phyloP scores from a whole-genome alignment of 305 asterid species.

The Fraxinus ornus region DNA sequence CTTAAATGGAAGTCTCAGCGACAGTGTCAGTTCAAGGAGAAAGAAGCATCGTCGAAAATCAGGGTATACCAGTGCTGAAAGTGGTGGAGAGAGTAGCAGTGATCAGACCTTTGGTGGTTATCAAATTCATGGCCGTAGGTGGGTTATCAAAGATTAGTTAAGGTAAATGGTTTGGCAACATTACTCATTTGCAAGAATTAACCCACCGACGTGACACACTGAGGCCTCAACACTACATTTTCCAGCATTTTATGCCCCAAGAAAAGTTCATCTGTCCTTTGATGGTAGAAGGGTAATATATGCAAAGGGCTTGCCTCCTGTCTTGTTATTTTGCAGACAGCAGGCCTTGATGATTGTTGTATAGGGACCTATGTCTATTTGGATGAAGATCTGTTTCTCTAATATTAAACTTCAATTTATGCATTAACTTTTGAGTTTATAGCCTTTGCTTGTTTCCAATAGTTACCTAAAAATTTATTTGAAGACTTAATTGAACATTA shows the following conservation, averaged over 20 bases:
- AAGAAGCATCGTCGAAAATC: slow-evolving; percentile 68
- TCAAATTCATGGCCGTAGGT: slow-evolving; percentile 75
- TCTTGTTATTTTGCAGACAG: neutral
- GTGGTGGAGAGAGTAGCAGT: slow-evolving; percentile 80
- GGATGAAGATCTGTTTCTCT: neutral
- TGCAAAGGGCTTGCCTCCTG: neutral
- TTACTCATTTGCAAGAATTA: neutral
- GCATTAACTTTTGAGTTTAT: neutral
- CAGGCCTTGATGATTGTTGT: neutral
- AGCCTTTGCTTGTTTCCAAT: neutral
- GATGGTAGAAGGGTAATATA: neutral
- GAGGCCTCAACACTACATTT: neutral
- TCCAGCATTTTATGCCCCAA: neutral
- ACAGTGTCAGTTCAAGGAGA: slow-evolving; percentile 58
- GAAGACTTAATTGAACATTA: neutral
- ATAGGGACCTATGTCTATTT: neutral
- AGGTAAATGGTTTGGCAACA: neutral
- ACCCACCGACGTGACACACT: neutral
- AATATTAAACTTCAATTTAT: neutral
- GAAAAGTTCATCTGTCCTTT: neutral
- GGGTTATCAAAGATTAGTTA: slow-evolving; percentile 81
- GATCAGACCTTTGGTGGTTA: slow-evolving; percentile 65
- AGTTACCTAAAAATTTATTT: neutral
- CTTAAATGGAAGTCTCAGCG: slow-evolving; percentile 81
- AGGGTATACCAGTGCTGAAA: slow-evolving; percentile 88